Conservation (phyloP, 225 moss, liverwort and hornwort species). For the Takakia lepidozioides region DNA sequence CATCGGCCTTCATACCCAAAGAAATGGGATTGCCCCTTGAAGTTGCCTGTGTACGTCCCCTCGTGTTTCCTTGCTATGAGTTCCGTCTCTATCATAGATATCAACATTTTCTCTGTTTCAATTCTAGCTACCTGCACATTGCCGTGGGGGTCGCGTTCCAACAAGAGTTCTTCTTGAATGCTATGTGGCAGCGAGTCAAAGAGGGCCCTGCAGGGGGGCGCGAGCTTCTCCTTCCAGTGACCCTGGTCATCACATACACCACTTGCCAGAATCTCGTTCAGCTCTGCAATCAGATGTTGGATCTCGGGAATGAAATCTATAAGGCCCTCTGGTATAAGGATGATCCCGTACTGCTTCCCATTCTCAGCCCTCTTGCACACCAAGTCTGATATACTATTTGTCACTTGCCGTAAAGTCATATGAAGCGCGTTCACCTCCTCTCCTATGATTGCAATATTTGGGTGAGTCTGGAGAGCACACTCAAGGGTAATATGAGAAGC, state of each 20-base stretch:
- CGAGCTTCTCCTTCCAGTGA: conserved; percentile 38
- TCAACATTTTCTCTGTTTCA: conserved; percentile 55
- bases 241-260: conserved; percentile 28
- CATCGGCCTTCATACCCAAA: conserved; percentile 61
- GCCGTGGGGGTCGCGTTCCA: conserved; percentile 55
- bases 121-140: conserved; percentile 59
- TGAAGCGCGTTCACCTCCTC: conserved; percentile 37
- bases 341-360: conserved; percentile 39
- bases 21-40: conserved; percentile 47
- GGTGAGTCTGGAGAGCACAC: conserved; percentile 60
- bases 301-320: conserved; percentile 59
- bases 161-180: conserved; percentile 43
- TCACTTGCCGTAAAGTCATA: conserved; percentile 29
- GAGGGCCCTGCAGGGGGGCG: conserved; percentile 19
- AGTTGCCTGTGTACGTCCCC: conserved; percentile 23
- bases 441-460: conserved; percentile 47
- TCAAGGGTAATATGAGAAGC: conserved; percentile 55
- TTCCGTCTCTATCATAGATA: conserved; percentile 49
- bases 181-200: conserved; percentile 35
- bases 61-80: conserved; percentile 36
- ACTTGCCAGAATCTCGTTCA: conserved; percentile 40
- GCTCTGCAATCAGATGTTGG: conserved; percentile 44
- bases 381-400: conserved; percentile 34
- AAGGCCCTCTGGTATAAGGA: conserved; percentile 52
- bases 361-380: conserved; percentile 33